Percentiles rank a stretch among this genome's conserved stretches.
These are phyloP conservation scores for Fusarium solani-melongenae DNA, from an alignment of 2,329 filamentous ascomycete species.

Conservation along the genomic window DNA sequence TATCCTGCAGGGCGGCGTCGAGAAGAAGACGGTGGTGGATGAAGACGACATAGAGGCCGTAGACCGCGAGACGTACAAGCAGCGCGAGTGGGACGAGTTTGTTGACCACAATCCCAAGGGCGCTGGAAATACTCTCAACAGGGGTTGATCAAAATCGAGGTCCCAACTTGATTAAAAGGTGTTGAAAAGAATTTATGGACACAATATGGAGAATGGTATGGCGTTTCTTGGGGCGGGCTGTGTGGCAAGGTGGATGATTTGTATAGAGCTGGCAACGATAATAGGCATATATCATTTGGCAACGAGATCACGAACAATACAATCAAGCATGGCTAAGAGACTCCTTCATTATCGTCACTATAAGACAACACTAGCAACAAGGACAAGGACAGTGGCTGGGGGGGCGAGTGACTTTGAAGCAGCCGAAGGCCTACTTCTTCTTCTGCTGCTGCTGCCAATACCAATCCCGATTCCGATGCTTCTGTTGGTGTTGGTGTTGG, in stretches of 20 bases:
- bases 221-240: slow-evolving; percentile 11
- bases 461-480: too few relatives aligned
- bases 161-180: neutral
- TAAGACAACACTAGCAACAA: too few relatives aligned
- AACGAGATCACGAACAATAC: slow-evolving; percentile 26
- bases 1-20: slow-evolving; percentile 91
- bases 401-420: too few relatives aligned
- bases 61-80: slow-evolving; percentile 92
- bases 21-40: slow-evolving; percentile 78
- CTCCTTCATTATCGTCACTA: too few relatives aligned
- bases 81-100: slow-evolving; percentile 94
- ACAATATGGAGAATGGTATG: neutral
- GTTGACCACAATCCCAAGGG: slow-evolving; percentile 89
- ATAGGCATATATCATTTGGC: slow-evolving; percentile 18
- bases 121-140: slow-evolving; percentile 84
- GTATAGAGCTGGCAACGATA: slow-evolving; percentile 3
- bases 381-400: too few relatives aligned
- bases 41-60: slow-evolving; percentile 92
- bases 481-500: neutral
- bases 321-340: too few relatives aligned
- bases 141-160: slow-evolving; percentile 60
- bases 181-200: neutral
- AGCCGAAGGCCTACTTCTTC: too few relatives aligned
- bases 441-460: too few relatives aligned
- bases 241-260: slow-evolving; percentile 5